Base-by-base conservation (phyloP, 306 rosid species). In the Cucumis cinereus region DNA sequence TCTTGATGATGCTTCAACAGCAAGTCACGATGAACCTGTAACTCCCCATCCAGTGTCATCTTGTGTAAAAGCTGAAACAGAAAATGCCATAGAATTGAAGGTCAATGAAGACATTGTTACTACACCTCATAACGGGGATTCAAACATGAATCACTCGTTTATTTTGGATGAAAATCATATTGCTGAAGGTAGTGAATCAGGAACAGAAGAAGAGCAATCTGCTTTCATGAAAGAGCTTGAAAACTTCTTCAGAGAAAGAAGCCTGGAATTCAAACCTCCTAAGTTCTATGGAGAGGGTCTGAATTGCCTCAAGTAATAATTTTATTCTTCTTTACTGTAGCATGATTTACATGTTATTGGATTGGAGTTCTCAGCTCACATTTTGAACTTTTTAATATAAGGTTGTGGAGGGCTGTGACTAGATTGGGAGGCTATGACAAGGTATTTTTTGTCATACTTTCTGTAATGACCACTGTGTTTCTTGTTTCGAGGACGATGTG, bases 341-440 rank as follows among this genome's bases (percentile, higher is more conserved):
- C 57, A 70, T 71, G 55, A 49, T 50, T 49, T 28, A 47, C 36
- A 38, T 19, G n/a, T n/a, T n/a, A n/a, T n/a, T n/a, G 73, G 76
- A 54, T 47, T 79, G 45, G 12, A 30, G 23, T 17, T 50, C 43
- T 64, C n/a, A 47, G 68, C 74, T 63, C 23, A 77, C 45, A 10
- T 36, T 49, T 35, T 8, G 0, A 64, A 50, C 45, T 83, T 75
- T 79, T 80, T 84, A 68, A 30, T 77, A 64, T 35, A 79, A 93
- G 99, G 98, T 87, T 95, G 73, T 95, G 96, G 93, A 95, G 97
- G 81, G 88, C 96, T 13, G 99, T 95, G 79, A 90, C 83, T 4
- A 89, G 91, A 86, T 84, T 95, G 90, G 99, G 99, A 74, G 99
- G 99, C 87, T 95, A 95, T 89, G 98, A 92, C 76, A 95, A 92